Base-by-base conservation (phyloP, 1,284 basidiomycete genomes). In the Kalmanozyma brasiliensis region DNA sequence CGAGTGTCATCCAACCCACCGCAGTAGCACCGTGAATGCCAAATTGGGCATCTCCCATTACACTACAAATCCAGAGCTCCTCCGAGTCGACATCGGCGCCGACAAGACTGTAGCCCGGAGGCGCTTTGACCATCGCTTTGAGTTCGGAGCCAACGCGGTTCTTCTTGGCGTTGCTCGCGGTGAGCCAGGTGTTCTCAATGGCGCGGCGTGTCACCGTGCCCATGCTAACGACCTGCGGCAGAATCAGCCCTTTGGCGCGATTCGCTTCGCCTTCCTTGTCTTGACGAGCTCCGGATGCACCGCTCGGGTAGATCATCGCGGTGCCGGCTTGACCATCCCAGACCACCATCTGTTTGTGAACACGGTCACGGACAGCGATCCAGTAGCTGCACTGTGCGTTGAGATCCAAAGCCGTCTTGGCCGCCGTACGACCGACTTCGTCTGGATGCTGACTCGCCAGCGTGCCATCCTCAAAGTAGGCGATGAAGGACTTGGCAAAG, bases 1-100 rank as follows among this genome's bases (percentile, higher is more conserved):
- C 96, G 23, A 98, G 87, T 11, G 95, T 98, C 95, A 98, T 98
- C 96, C 95, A 98, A 0, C 95, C 96, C 41, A 99, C 90, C 0
- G 95, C 94, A 1, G 94, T 97, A 3, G 94, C 93, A 16, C 96
- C 95, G 75, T 99, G 95, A 57, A 97, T 84, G 8, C 95, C 96
- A 81, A 98, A 97, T 83, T 99, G 95, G 0, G 94, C 93, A 80
- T 99, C 96, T 4, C 95, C 95, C 93, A 98, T 96, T 61, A 94
- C 93, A 77, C 92, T 94, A 42, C 94, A 96, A 73, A 98, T 98
- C 96, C 96, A 99, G 22, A 99, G 86, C 83, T 99, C 96, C 84
- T 99, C 94, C 29, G 93, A 96, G 83, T 99, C 95, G 19, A 98
- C 96, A 82, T 99, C 96, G 0, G 96, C 96, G 10, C 96, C 96